A percentile compares a stretch with the other conserved stretches of the same genome.
phyloP scores from a whole-genome alignment of 805 yeast species.

The Candida andamanensis region DNA sequence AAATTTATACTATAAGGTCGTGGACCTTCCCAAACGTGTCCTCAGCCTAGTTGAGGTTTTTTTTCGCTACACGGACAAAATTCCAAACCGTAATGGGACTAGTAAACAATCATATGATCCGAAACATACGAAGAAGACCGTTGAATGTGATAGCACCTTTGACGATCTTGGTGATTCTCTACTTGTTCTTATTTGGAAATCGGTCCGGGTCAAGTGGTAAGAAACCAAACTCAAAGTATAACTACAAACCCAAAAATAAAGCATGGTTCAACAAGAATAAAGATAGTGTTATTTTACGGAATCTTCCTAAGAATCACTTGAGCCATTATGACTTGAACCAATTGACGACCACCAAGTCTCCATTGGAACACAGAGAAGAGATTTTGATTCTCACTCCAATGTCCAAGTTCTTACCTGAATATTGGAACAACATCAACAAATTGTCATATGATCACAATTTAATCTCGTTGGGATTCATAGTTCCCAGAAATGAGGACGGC shows the following conservation, averaged over 20 bases:
- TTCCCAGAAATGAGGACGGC: slow-evolving; percentile 80
- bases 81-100: too few species aligned
- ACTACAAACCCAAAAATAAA: slow-evolving; percentile 40
- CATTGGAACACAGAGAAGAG: slow-evolving; percentile 72
- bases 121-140: slow-evolving; percentile 61
- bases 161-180: slow-evolving; percentile 37
- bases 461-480: slow-evolving; percentile 84
- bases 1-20: too few species aligned
- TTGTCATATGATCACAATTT: slow-evolving; percentile 80
- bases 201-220: slow-evolving; percentile 5
- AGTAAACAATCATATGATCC: slow-evolving; percentile 50
- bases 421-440: slow-evolving; percentile 79
- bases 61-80: too few species aligned
- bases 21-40: too few species aligned
- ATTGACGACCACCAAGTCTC: slow-evolving; percentile 64
- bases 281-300: slow-evolving; percentile 46
- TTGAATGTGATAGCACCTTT: slow-evolving; percentile 43
- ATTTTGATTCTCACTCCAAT: slow-evolving; percentile 87
- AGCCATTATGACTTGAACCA: slow-evolving; percentile 81
- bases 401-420: slow-evolving; percentile 76
- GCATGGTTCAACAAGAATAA: slow-evolving; percentile 45
- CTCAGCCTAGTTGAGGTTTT: too few species aligned
- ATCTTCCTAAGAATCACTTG: slow-evolving; percentile 66
- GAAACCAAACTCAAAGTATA: slow-evolving; percentile 33
- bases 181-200: slow-evolving; percentile 31